These are phyloP conservation scores for Cladosporium phlei DNA, from an alignment of 2,329 filamentous ascomycete genomes.

Conservation along the genomic window DNA sequence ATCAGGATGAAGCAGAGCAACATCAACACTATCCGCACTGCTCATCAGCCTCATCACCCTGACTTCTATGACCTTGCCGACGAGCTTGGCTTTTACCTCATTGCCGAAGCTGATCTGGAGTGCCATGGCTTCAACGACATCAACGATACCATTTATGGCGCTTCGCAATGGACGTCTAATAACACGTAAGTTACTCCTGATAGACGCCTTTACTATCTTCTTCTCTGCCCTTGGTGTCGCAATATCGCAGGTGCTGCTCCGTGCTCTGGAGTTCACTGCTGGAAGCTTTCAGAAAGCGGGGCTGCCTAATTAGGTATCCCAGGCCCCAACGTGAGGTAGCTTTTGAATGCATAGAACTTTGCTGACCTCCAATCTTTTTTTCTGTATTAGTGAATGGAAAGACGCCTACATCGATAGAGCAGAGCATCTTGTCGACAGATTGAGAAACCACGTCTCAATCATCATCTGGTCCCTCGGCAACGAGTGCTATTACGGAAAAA, in stretches of 20 bases:
- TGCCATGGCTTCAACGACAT: constrained; percentile 35
- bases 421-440: constrained; percentile 58
- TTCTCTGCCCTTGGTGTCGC: too few relatives aligned
- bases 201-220: too few relatives aligned
- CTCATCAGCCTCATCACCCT: constrained; percentile 61
- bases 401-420: constrained; percentile 63
- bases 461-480: constrained; percentile 70
- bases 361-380: constrained; percentile 22
- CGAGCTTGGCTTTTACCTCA: constrained; percentile 61
- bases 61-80: constrained; percentile 56
- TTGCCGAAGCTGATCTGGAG: constrained; percentile 50
- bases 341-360: too few relatives aligned
- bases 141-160: constrained; percentile 7
- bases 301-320: too few relatives aligned
- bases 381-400: too few relatives aligned
- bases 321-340: too few relatives aligned
- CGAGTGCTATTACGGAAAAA: constrained; percentile 64
- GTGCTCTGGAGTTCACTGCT: too few relatives aligned
- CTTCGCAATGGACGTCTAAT: constrained; percentile 43
- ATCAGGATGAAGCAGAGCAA: constrained; percentile 65
- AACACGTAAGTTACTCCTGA: constrained; percentile 40
- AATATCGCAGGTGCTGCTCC: too few relatives aligned
- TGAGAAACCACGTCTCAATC: constrained; percentile 64
- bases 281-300: too few relatives aligned
- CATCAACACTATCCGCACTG: constrained; percentile 63